phyloP scores from a whole-genome alignment of 164 flowering plant species.

The Vitis rupestris region DNA sequence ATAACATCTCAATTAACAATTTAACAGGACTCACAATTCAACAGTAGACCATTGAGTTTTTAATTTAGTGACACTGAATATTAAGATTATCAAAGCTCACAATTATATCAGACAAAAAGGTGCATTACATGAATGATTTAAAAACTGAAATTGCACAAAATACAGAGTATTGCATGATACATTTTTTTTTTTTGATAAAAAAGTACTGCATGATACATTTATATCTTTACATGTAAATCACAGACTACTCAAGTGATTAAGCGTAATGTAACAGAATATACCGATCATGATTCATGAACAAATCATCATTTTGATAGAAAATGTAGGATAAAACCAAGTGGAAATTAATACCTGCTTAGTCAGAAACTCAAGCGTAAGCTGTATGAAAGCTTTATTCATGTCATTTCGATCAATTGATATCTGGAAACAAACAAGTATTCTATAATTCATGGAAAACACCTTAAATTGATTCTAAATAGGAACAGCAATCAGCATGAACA shows the following conservation, averaged over 20 bases:
- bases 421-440: conserved; percentile 47
- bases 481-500: too few species aligned
- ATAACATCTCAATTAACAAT: too few species aligned
- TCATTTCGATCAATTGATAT: conserved; percentile 61
- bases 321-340: neutral
- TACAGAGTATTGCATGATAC: neutral
- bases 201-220: too few species aligned
- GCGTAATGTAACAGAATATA: too few species aligned
- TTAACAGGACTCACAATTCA: too few species aligned
- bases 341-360: conserved; percentile 69
- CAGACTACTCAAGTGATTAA: neutral
- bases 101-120: neutral
- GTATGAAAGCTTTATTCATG: conserved; percentile 71
- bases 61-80: neutral
- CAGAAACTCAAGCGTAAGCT: conserved; percentile 89
- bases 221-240: neutral
- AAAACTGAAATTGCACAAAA: neutral
- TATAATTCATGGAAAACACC: conserved; percentile 24
- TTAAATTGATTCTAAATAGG: too few species aligned
- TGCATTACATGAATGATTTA: neutral
- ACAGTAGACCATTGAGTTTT: too few species aligned
- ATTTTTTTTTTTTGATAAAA: too few species aligned
- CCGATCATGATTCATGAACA: too few species aligned
- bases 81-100: neutral
- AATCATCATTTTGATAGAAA: neutral